Base-by-base conservation (phyloP, 768 basidiomycete genomes). In the Cystofilobasidium macerans region DNA sequence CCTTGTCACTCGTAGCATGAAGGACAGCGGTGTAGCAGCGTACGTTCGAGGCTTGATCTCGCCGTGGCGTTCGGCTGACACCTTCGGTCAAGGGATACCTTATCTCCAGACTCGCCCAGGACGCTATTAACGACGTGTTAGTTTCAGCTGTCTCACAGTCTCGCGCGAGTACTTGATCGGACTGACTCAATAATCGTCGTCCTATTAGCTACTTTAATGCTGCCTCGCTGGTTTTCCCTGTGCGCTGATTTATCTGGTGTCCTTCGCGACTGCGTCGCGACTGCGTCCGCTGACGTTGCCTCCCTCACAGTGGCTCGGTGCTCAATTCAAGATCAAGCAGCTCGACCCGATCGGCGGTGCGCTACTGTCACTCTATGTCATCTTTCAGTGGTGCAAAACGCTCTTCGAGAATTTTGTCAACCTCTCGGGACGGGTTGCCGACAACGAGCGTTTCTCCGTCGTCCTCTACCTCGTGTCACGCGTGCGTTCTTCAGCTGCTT, bases 391-490 rank as follows among this genome's bases (percentile, higher is more conserved):
- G 67, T n/a, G 62, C 11, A 42, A 53, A 59, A 68, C 67, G 5
- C 62, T 68, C 1, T n/a, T 40, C 24, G 67, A 68, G 26, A 68
- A 68, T 35, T 68, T 68, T 43, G 30, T 57, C 28, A 63, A 59
- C 35, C 57, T 68, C 33, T 63, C 57, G 20, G 67, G 61, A 5
- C 36, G 56, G 12, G 30, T 53, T 12, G 67, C 67, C 16, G 43
- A 59, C 30, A 38, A 42, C 7, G 40, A 43, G n/a, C 60, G 62
- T 26, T 67, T 67, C 56, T 48, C 24, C 5, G 28, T 38, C 24
- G 60, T 67, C 5, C 35, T 67, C 0, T 67, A 67, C n/a, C 65
- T 67, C 60, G 65, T 67, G 14, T 61, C 59, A 4, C 53, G 65
- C 3, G 65, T 66, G 3, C 51, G 59, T 54, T 13, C 13, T 38